These are phyloP conservation scores for Celoporthe dispersa DNA, from an alignment of 2,329 filamentous ascomycete genomes.

Conservation along the genomic window DNA sequence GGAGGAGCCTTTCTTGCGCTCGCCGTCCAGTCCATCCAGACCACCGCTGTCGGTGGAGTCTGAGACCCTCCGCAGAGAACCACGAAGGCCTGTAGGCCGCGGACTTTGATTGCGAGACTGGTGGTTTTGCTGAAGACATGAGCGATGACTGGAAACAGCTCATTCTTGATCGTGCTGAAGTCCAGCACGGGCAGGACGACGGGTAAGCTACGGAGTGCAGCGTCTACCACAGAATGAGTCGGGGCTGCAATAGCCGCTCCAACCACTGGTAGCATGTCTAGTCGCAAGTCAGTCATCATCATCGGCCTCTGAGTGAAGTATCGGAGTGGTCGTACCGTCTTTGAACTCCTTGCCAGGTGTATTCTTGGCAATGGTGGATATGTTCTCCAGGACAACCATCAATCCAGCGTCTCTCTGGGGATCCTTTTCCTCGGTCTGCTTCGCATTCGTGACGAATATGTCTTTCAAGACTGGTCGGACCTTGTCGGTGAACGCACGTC, in stretches of 20 bases:
- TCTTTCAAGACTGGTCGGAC: slow-evolving; percentile 85
- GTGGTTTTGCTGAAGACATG: slow-evolving; percentile 90
- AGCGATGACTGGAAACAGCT: slow-evolving; percentile 91
- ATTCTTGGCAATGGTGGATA: slow-evolving; percentile 75
- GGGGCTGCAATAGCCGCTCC: slow-evolving; percentile 83
- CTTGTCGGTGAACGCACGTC: slow-evolving; percentile 79
- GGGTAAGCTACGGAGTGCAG: slow-evolving; percentile 77
- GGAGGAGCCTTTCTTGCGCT: slow-evolving; percentile 65
- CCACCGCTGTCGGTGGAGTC: slow-evolving; percentile 66
- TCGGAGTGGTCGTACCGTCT: slow-evolving; percentile 64
- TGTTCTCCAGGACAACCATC: slow-evolving; percentile 88
- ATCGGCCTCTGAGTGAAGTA: not conserved
- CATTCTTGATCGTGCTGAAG: slow-evolving; percentile 96
- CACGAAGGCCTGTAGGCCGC: slow-evolving; percentile 86
- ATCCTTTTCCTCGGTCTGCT: slow-evolving; percentile 73
- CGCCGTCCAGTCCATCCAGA: slow-evolving; percentile 69
- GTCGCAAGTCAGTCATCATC: slow-evolving; percentile 28
- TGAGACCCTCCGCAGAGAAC: slow-evolving; percentile 81
- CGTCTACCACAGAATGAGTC: slow-evolving; percentile 87
- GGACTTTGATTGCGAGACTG: slow-evolving; percentile 92
- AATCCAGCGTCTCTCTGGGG: slow-evolving; percentile 84
- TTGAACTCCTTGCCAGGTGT: slow-evolving; percentile 93
- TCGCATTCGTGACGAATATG: slow-evolving; percentile 71
- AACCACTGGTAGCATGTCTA: slow-evolving; percentile 87
- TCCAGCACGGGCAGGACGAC: slow-evolving; percentile 86